Conservation (phyloP, 1,284 basidiomycete species). For the Ceraceosorus bombacis region DNA sequence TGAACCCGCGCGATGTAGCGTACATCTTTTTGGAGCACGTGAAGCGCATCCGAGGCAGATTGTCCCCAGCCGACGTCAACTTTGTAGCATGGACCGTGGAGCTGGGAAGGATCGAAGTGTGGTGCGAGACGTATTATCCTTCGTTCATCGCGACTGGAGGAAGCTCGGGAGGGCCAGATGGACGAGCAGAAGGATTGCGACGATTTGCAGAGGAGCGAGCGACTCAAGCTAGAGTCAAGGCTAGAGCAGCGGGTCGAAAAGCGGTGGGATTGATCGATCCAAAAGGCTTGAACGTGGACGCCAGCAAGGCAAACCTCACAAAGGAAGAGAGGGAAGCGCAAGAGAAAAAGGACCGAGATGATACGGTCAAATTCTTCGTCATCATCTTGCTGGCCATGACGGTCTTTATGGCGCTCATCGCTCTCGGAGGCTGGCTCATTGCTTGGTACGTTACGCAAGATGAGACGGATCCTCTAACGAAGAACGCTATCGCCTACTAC, state of each 20-base stretch:
- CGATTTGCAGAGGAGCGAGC: slow-evolving; percentile 21
- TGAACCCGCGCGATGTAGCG: slow-evolving; percentile 85
- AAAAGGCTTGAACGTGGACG: background rate
- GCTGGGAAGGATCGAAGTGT: slow-evolving; percentile 40
- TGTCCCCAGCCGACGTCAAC: slow-evolving; percentile 73
- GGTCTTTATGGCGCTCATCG: slow-evolving; percentile 14
- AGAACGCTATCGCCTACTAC: too few species aligned
- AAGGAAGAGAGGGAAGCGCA: slow-evolving; percentile 15
- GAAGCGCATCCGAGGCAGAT: slow-evolving; percentile 72
- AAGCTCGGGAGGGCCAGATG: slow-evolving; percentile 6
- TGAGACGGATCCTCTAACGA: slow-evolving; percentile 24
- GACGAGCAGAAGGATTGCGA: slow-evolving; percentile 22
- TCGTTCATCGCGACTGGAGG: slow-evolving; percentile 24
- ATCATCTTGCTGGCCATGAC: slow-evolving; percentile 28
- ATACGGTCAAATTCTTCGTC: slow-evolving; percentile 32
- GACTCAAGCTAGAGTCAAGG: background rate
- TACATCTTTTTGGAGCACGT: slow-evolving; percentile 78
- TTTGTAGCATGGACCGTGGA: slow-evolving; percentile 52
- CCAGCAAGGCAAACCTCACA: slow-evolving; percentile 4
- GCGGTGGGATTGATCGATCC: background rate
- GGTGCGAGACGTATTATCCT: slow-evolving; percentile 45
- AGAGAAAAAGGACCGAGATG: slow-evolving; percentile 21
- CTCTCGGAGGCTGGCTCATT: slow-evolving; percentile 26
- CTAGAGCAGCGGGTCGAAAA: background rate
- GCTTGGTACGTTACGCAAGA: slow-evolving; percentile 37